A percentile compares a stretch with the other conserved stretches of the same genome.
These are phyloP conservation scores for Colletotrichum orbiculare DNA, from an alignment of 2,329 filamentous ascomycete genomes.

Conservation along the genomic window DNA sequence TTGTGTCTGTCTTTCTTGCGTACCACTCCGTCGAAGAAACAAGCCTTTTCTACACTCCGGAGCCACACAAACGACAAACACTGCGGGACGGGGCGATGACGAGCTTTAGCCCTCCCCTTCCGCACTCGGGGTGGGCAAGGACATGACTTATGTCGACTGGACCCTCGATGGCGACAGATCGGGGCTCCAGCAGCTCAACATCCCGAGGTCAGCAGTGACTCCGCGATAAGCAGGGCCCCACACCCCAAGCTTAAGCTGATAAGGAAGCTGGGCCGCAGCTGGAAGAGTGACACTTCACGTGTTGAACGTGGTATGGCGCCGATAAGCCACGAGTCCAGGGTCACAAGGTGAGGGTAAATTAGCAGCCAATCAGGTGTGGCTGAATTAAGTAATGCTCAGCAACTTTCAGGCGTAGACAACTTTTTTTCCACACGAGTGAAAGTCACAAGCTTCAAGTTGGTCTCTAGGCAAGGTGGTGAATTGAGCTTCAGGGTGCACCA, in stretches of 20 bases:
- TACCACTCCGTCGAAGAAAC: neutral
- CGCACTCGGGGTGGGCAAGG: conserved; percentile 26
- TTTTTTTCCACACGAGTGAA: conserved; percentile 18
- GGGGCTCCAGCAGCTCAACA: conserved; percentile 27
- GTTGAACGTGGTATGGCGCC: neutral
- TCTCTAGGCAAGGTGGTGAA: conserved; percentile 2
- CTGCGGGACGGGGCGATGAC: conserved; percentile 9
- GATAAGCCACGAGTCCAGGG: conserved; percentile 14
- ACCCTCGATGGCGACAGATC: conserved; percentile 27
- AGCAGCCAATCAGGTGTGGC: conserved; percentile 20
- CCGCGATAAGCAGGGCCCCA: conserved; percentile 5
- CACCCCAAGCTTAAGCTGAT: conserved; percentile 30
- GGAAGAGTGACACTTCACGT: too few relatives aligned
- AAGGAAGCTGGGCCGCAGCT: conserved; percentile 28
- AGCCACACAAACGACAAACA: neutral
- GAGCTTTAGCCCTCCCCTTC: conserved; percentile 12
- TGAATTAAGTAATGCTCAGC: conserved; percentile 36
- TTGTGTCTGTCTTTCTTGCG: neutral
- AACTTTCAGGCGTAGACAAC: conserved; percentile 30
- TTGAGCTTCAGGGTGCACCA: neutral
- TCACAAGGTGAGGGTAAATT: conserved; percentile 13
- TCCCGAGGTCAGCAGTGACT: too few relatives aligned
- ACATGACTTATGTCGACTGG: conserved; percentile 35
- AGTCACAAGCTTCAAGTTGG: conserved; percentile 28
- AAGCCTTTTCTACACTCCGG: neutral